phyloP scores from a whole-genome alignment of 2,329 filamentous ascomycete genomes.

The Conoideocrella luteorostrata region DNA sequence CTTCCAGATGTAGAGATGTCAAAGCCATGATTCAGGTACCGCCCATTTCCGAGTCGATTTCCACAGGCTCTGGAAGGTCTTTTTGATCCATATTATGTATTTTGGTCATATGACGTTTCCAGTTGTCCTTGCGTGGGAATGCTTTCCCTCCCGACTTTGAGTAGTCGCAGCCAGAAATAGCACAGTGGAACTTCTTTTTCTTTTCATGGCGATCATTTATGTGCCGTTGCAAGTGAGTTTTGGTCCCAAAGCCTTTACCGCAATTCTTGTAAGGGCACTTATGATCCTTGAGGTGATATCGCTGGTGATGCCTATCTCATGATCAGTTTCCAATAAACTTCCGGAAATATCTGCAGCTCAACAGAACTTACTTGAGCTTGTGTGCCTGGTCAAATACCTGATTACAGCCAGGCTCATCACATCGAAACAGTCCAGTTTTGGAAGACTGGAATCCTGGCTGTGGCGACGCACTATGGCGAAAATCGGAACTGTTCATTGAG shows the following conservation, averaged over 20 bases:
- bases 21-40: conserved; percentile 9
- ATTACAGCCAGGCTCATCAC: conserved; percentile 30
- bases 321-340: conserved; percentile 1
- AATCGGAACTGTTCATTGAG: conserved; percentile 30
- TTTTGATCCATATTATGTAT: conserved; percentile 43
- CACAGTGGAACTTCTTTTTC: conserved; percentile 54
- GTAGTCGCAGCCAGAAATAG: conserved; percentile 46
- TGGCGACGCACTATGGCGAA: conserved; percentile 31
- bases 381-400: conserved; percentile 50
- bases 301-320: conserved; percentile 46
- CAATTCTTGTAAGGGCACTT: conserved; percentile 48
- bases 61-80: conserved; percentile 34
- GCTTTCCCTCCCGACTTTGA: conserved; percentile 51
- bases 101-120: conserved; percentile 56
- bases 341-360: conserved; percentile 14
- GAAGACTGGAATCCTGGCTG: conserved; percentile 22
- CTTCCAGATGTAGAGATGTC: no score
- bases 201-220: conserved; percentile 57
- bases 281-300: conserved; percentile 55
- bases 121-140: conserved; percentile 57
- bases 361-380: conserved; percentile 45
- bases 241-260: conserved; percentile 52
- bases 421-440: conserved; percentile 23
- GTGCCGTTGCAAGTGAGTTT: conserved; percentile 55
- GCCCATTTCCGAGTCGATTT: conserved; percentile 31